Evolutionary conservation across 2,329 filamentous ascomycete genomes (phyloP).

Genomic region (Pseudocercospora macadamiae): DNA sequence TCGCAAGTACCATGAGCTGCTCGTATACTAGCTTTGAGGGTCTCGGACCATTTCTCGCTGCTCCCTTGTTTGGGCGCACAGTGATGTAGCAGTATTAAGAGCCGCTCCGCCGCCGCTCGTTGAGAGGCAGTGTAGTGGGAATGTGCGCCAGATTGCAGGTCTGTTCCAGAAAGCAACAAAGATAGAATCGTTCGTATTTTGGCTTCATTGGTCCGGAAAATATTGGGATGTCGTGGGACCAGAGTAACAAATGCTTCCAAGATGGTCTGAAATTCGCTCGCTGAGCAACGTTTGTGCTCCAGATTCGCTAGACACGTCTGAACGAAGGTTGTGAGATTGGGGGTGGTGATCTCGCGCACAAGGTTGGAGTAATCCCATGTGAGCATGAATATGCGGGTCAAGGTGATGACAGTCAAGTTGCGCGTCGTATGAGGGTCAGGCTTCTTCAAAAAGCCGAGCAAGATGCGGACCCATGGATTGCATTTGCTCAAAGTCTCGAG

Average conservation of each 20-base stretch:
- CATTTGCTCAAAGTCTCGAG: constrained; percentile 77
- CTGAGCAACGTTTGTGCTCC: constrained; percentile 40
- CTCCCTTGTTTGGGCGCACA: constrained; percentile 80
- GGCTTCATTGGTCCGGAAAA: constrained; percentile 73
- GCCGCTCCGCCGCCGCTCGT: constrained; percentile 59
- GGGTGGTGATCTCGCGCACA: constrained; percentile 84
- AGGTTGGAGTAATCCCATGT: constrained; percentile 82
- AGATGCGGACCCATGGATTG: constrained; percentile 74
- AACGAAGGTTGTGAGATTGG: constrained; percentile 74
- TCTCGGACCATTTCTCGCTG: constrained; percentile 76
- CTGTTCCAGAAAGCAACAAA: constrained; percentile 48
- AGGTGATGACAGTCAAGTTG: constrained; percentile 72
- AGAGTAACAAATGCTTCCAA: constrained; percentile 72
- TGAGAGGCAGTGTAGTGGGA: constrained; percentile 28
- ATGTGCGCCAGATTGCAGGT: neutral
- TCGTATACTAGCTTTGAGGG: constrained; percentile 63
- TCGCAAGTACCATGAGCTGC: constrained; percentile 73
- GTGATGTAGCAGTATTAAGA: constrained; percentile 73
- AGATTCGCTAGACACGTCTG: constrained; percentile 71
- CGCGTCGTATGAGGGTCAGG: constrained; percentile 75
- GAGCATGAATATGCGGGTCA: constrained; percentile 82
- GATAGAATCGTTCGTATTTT: constrained; percentile 55
- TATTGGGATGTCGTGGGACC: constrained; percentile 78
- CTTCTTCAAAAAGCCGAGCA: constrained; percentile 78
- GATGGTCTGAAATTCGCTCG: constrained; percentile 60